Evolutionary conservation across 2,329 filamentous ascomycete genomes (phyloP), one percentile per base, ranked within the genome.

Genomic region (Penicillium sp.): DNA sequence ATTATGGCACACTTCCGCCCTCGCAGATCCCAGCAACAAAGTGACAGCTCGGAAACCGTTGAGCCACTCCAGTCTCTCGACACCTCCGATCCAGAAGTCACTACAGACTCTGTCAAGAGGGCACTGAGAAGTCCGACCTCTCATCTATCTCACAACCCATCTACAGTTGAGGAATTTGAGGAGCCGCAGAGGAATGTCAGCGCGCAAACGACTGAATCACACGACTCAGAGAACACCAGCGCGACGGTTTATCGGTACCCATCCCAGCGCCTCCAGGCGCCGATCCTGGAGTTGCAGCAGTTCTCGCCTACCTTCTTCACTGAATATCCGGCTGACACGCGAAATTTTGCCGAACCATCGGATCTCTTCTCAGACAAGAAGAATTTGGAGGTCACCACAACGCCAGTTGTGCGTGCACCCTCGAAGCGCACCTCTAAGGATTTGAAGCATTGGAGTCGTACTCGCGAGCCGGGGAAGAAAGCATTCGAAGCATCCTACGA

Each of bases 161-260:
- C 27, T 13, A 32, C 17, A 24, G 24, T 15, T 8, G 12, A 46
- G 18, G 23, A 8, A 17, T 45, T 30, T n/a, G 26, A 37, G 7
- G 46, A 47, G 7, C 46, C 64, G 4, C 39, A 52, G 20, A 67
- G 71, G 10, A 68, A 68, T 34, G 60, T 65, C 29, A 74, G 72
- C 52, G 64, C 65, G 36, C 64, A 68, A 39, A 70, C 64, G 1
- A 53, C 62, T 0, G 44, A 60, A 15, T 73, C 72, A 10, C 62
- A 64, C 17, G 56, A 62, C 24, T 73, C 72, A 3, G 62, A 64
- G n/a, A 52, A 53, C n/a, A 73, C 67, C 6, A 63, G 50, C 13
- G 51, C 44, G 12, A 75, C 70, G 27, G 65, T 74, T n/a, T 58
- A 55, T 46, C 70, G 58, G 37, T 61, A 64, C 37, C 65, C 69